Conservation (phyloP, 2,329 filamentous ascomycete genomes). For the Elsinoe arachidis region DNA sequence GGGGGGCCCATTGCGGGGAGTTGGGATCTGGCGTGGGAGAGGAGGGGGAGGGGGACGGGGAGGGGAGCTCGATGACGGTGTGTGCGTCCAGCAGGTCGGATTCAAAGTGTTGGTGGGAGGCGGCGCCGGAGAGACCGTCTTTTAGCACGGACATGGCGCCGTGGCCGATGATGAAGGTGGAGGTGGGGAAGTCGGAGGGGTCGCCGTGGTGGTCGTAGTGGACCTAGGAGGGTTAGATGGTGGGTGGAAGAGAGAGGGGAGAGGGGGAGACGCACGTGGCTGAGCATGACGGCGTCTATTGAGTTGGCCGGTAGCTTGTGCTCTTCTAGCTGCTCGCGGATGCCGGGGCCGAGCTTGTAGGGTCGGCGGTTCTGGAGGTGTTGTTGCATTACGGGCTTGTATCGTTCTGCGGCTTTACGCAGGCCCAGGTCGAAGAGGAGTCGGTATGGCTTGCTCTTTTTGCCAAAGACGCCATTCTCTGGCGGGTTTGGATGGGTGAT, state of each 20-base stretch:
- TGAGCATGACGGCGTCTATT: conserved; percentile 39
- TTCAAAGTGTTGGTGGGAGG: conserved; percentile 36
- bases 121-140: conserved; percentile 22
- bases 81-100: conserved; percentile 34
- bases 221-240: conserved; percentile 20
- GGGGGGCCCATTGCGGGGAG: conserved; percentile 34
- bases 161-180: conserved; percentile 44
- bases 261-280: conserved; percentile 31
- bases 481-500: conserved; percentile 34
- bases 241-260: neutral
- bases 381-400: conserved; percentile 35
- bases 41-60: conserved; percentile 13
- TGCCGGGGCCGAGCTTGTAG: conserved; percentile 37
- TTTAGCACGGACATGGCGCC: conserved; percentile 37
- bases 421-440: conserved; percentile 49
- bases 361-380: conserved; percentile 42
- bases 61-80: conserved; percentile 38
- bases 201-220: conserved; percentile 54
- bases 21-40: too few relatives aligned
- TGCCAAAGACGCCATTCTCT: conserved; percentile 4
- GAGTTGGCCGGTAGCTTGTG: conserved; percentile 26
- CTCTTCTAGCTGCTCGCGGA: conserved; percentile 31
- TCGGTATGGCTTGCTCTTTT: conserved; percentile 24
- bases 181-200: conserved; percentile 41
- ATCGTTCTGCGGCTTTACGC: conserved; percentile 37